phyloP scores from a whole-genome alignment of 495 filamentous ascomycete species.

The Aspergillus biplanus region DNA sequence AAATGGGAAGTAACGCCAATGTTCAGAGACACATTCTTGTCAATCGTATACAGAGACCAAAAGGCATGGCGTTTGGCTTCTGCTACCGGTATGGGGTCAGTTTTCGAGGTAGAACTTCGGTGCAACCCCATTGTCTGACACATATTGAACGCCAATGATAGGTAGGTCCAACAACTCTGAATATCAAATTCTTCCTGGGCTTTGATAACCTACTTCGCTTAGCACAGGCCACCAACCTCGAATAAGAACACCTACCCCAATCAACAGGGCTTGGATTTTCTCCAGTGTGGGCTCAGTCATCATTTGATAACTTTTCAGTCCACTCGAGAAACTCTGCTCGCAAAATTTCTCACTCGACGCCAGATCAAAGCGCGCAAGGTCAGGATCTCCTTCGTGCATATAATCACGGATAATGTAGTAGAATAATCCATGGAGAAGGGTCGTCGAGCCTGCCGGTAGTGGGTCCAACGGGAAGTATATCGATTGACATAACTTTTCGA shows the following conservation, averaged over 20 bases:
- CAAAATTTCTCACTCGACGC: conserved; percentile 20
- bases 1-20: conserved; percentile 33
- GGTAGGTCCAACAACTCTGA: conserved; percentile 33
- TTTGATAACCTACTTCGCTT: conserved; percentile 25
- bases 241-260: conserved; percentile 23
- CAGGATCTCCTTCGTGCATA: conserved; percentile 26
- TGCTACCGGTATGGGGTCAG: conserved; percentile 18
- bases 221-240: neutral
- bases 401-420: conserved; percentile 34
- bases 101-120: conserved; percentile 19
- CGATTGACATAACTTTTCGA: conserved; percentile 30
- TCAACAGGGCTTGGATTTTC: conserved; percentile 32
- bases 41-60: conserved; percentile 33
- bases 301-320: conserved; percentile 28
- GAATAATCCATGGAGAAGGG: conserved; percentile 28
- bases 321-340: conserved; percentile 23
- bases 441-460: conserved; percentile 22
- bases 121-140: conserved; percentile 32
- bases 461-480: conserved; percentile 32
- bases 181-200: conserved; percentile 34
- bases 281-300: conserved; percentile 29
- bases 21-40: conserved; percentile 34
- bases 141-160: conserved; percentile 35
- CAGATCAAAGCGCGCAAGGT: conserved; percentile 24
- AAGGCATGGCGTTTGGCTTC: conserved; percentile 32